Evolutionary conservation across 495 filamentous ascomycete species (phyloP).

Genomic region (Niebla homalea): DNA sequence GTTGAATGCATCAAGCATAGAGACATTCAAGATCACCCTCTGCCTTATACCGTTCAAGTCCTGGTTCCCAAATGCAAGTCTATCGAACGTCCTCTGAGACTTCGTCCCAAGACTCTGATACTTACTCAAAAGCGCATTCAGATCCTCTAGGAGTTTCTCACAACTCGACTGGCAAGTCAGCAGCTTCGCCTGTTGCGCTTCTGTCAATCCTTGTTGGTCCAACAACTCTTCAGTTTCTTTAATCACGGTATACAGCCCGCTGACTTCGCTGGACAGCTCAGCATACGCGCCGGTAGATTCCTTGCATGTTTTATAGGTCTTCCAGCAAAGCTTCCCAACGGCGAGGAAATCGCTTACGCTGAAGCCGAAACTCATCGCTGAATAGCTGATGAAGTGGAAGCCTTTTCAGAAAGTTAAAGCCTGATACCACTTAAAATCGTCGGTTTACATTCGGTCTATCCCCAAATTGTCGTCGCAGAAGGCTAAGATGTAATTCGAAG

Average conservation of each 20-base stretch:
- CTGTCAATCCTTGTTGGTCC: constrained; percentile 13
- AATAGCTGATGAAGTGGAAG: too few species aligned
- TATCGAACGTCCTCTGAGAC: constrained; percentile 9
- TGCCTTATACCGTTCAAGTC: constrained; percentile 6
- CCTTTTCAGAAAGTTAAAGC: too few species aligned
- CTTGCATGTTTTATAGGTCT: constrained; percentile 22
- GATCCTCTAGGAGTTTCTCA: constrained; percentile 16
- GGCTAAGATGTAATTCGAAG: too few species aligned
- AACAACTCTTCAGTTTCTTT: constrained; percentile 22
- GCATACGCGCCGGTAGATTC: constrained; percentile 22
- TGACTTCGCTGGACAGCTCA: constrained; percentile 21
- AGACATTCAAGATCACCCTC: constrained; percentile 5
- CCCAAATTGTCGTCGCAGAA: too few species aligned
- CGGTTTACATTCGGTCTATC: too few species aligned
- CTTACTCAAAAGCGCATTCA: constrained; percentile 16
- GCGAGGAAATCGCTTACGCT: background rate
- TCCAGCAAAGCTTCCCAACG: constrained; percentile 5
- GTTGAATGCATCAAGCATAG: constrained; percentile 14
- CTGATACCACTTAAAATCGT: too few species aligned
- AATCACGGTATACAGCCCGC: constrained; percentile 20
- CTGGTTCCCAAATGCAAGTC: constrained; percentile 8
- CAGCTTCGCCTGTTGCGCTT: constrained; percentile 14
- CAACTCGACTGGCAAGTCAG: constrained; percentile 16
- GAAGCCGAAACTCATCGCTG: constrained; percentile 2
- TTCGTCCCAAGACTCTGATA: constrained; percentile 13